phyloP scores from a whole-genome alignment of 2,329 filamentous ascomycete genomes.

The Cladophialophora yegresii region DNA sequence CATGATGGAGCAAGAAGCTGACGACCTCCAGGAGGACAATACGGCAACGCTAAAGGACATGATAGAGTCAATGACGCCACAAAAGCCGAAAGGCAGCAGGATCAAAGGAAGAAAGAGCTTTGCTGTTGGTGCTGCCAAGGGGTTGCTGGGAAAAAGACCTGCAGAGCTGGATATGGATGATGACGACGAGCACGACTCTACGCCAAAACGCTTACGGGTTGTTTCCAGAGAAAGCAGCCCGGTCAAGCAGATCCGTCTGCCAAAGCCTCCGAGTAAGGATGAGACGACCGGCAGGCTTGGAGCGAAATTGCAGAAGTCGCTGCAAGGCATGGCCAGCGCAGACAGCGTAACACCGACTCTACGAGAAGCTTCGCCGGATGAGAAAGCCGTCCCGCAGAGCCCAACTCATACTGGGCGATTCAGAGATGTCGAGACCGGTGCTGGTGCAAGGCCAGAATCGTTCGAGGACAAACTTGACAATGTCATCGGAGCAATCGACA shows the following conservation, averaged over 20 bases:
- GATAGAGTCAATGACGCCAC: conserved; percentile 76
- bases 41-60: conserved; percentile 72
- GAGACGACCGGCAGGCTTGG: conserved; percentile 63
- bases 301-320: conserved; percentile 44
- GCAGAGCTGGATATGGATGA: conserved; percentile 66
- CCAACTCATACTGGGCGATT: conserved; percentile 61
- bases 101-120: conserved; percentile 72
- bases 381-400: conserved; percentile 52
- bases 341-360: conserved; percentile 44
- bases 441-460: conserved; percentile 32
- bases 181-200: conserved; percentile 59
- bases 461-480: conserved; percentile 39
- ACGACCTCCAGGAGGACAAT: conserved; percentile 57
- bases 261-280: conserved; percentile 67
- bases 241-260: conserved; percentile 72
- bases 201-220: conserved; percentile 68
- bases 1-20: conserved; percentile 57
- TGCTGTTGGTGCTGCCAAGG: conserved; percentile 71
- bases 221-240: conserved; percentile 65
- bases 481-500: conserved; percentile 36
- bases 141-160: conserved; percentile 73
- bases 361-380: conserved; percentile 54
- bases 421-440: conserved; percentile 48
- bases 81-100: conserved; percentile 56
- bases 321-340: conserved; percentile 45